phyloP scores from a whole-genome alignment of 192 early-diverging fungal species.

The Coemansia sp. region DNA sequence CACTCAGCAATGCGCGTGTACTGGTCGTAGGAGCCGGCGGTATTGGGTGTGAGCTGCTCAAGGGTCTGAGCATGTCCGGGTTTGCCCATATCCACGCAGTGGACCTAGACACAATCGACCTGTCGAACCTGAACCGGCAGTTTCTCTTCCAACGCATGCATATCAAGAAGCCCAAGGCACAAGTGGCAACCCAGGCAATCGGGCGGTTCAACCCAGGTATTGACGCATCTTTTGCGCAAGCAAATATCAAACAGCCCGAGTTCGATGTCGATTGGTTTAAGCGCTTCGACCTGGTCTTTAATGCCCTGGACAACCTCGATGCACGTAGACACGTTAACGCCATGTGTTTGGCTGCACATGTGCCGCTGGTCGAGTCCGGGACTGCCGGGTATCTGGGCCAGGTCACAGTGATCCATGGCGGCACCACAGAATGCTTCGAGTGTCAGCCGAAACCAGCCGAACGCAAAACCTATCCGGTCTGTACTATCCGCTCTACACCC shows the following conservation, averaged over 20 bases:
- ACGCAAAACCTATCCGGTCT: slow-evolving; percentile 90
- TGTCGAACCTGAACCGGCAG: slow-evolving; percentile 98
- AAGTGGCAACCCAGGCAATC: slow-evolving; percentile 83
- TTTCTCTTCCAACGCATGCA: slow-evolving; percentile 96
- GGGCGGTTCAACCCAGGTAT: slow-evolving; percentile 80
- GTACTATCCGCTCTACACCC: slow-evolving; percentile 96
- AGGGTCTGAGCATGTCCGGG: slow-evolving; percentile 88
- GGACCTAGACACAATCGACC: slow-evolving; percentile 97
- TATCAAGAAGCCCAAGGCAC: slow-evolving; percentile 88
- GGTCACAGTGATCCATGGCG: slow-evolving; percentile 79
- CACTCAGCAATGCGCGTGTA: slow-evolving; percentile 37
- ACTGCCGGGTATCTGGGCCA: slow-evolving; percentile 95
- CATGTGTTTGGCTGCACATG: slow-evolving; percentile 90
- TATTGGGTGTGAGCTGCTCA: slow-evolving; percentile 98
- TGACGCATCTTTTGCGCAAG: slow-evolving; percentile 66
- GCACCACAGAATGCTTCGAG: slow-evolving; percentile 86
- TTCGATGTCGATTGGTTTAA: slow-evolving; percentile 89
- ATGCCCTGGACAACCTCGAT: slow-evolving; percentile 95
- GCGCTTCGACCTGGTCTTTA: slow-evolving; percentile 87
- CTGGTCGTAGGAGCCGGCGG: slow-evolving; percentile 87
- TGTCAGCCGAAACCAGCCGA: slow-evolving; percentile 82
- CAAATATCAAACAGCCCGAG: slow-evolving; percentile 83
- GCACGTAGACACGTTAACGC: slow-evolving; percentile 92
- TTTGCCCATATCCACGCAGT: slow-evolving; percentile 83
- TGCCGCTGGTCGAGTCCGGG: slow-evolving; percentile 95